Evolutionary conservation across 2,329 filamentous ascomycete genomes (phyloP).

Genomic region (Aspergillus thermomutatus): DNA sequence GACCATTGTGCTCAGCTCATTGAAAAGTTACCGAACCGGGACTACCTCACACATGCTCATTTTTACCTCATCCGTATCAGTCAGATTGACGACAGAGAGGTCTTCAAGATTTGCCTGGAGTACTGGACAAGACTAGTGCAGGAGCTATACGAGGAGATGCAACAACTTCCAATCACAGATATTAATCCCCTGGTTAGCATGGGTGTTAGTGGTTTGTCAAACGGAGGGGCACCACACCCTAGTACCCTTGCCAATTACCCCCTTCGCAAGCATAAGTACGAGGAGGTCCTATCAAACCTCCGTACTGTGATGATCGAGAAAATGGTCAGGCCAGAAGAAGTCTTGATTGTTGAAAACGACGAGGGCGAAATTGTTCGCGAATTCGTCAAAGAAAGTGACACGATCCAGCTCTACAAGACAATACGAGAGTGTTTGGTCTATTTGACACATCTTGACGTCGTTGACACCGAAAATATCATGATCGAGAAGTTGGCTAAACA

Average conservation of each 20-base stretch:
- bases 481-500: constrained; percentile 95
- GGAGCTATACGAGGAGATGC: constrained; percentile 98
- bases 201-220: constrained; percentile 65
- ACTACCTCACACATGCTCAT: constrained; percentile 92
- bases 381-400: constrained; percentile 99
- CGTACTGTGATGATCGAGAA: constrained; percentile 99
- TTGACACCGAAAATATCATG: constrained; percentile 98
- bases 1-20: constrained; percentile 61
- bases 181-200: constrained; percentile 84
- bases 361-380: constrained; percentile 98
- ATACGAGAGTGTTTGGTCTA: constrained; percentile 97
- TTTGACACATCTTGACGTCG: constrained; percentile 92
- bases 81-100: constrained; percentile 96
- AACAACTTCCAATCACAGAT: constrained; percentile 88
- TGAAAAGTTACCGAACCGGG: constrained; percentile 90
- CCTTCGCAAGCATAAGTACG: constrained; percentile 96
- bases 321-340: constrained; percentile 98
- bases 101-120: constrained; percentile 98
- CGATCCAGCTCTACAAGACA: constrained; percentile 98
- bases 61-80: constrained; percentile 98
- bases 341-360: constrained; percentile 98
- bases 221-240: constrained; percentile 81
- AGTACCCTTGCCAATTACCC: constrained; percentile 83
- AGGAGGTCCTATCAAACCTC: constrained; percentile 87
- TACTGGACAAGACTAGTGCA: constrained; percentile 99